Base-by-base conservation (phyloP, 768 basidiomycete genomes). In the Paxillus rubicundulus region DNA sequence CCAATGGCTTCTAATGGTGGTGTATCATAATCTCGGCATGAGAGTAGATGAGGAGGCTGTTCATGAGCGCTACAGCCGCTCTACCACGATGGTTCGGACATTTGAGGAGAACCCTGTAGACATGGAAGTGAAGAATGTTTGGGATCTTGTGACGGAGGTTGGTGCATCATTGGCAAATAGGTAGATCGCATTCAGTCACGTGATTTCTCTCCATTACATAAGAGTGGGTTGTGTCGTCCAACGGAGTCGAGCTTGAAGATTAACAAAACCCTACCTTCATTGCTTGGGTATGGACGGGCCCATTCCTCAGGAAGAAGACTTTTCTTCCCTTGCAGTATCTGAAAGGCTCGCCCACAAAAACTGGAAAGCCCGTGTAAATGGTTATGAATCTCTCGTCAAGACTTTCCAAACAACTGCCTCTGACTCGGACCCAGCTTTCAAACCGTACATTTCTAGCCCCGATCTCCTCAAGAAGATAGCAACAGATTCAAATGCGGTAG, bases 351-450 rank as follows among this genome's bases (percentile, higher is more conserved):
- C 82, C 6, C 92, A 98, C 77, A 98, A 98, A 80, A 96, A 96
- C 69, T 99, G 97, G 97, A 98, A 98, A 73, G 97, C 97, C 52
- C 86, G 97, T 60, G 83, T 96, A 63, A 92, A 84, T 69, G 97
- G 83, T 56, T 99, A 98, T 70, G 89, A 92, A 66, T 72, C 87
- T 18, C 82, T 98, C 58, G 82, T 87, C 74, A 87, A 89, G 72
- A 85, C 82, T 52, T 97, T 97, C 69, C 84, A 86, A 64, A 87
- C 83, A 40, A 93, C 94, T 45, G 87, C 87, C 61, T 93, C 92
- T 44, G 96, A 98, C 68, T 82, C 84, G 59, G 96, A 98, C 77
- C 92, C 93, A 44, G 89, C 89, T 24, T 98, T 99, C 77, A 86
- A 84, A 61, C 90, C 92, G 12, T 98, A 93, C 70, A 65, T 89